Conservation (phyloP, 2,329 filamentous ascomycete species). For the Elsinoe batatas region DNA sequence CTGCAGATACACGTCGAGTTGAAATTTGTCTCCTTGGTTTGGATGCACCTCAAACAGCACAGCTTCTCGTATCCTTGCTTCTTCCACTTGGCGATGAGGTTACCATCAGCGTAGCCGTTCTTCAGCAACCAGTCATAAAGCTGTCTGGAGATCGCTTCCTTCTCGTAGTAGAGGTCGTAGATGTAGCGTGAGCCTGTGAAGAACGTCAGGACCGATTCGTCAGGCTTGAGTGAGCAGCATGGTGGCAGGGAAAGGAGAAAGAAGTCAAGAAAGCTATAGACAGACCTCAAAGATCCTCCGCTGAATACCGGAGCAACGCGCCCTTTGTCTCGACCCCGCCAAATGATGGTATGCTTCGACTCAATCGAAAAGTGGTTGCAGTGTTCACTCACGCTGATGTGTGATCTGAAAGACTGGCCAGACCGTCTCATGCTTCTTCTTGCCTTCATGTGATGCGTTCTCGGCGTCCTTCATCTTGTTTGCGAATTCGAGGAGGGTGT, state of each 20-base stretch:
- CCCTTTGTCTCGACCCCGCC: not conserved
- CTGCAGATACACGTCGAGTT: constrained; percentile 95
- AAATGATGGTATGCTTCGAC: not conserved
- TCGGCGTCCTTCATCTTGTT: constrained; percentile 96
- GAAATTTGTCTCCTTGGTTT: constrained; percentile 99
- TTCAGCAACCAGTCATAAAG: constrained; percentile 96
- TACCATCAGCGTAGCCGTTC: constrained; percentile 89
- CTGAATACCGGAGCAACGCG: not conserved
- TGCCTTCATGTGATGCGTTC: constrained; percentile 67
- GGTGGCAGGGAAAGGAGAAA: not conserved
- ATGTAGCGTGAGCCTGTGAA: constrained; percentile 64
- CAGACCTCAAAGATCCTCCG: constrained; percentile 14
- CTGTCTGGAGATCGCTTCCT: constrained; percentile 84
- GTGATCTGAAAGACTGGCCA: constrained; percentile 98
- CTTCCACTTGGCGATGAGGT: constrained; percentile 99
- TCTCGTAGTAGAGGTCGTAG: constrained; percentile 96
- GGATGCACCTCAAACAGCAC: constrained; percentile 90
- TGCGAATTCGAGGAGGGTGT: constrained; percentile 72
- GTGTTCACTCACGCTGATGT: constrained; percentile 61
- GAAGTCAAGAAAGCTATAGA: constrained; percentile 15
- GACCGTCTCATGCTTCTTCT: constrained; percentile 82
- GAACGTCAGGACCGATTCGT: constrained; percentile 18
- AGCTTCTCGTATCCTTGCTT: constrained; percentile 99
- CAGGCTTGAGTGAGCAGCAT: constrained; percentile 3
- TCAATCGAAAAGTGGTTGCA: not conserved